Evolutionary conservation across 768 basidiomycete genomes (phyloP).

Genomic region (Hericium alpestre): DNA sequence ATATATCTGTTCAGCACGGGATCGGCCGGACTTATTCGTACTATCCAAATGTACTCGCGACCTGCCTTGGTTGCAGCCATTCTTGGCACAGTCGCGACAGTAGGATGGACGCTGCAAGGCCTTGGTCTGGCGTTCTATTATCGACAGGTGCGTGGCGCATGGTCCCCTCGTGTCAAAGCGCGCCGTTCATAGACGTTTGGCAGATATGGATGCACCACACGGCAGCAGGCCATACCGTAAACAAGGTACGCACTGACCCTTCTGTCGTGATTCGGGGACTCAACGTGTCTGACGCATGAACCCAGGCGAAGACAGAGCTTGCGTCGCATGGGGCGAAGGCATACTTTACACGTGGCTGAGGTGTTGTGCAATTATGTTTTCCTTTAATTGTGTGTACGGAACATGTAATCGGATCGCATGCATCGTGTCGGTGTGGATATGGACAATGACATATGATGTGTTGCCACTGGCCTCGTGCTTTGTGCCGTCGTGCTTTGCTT

Average conservation of each 20-base stretch:
- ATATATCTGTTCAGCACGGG: constrained; percentile 54
- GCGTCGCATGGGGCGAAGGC: constrained; percentile 78
- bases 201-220: constrained; percentile 73
- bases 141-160: constrained; percentile 44
- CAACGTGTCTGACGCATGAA: neutral
- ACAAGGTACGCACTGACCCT: constrained; percentile 45
- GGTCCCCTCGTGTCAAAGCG: constrained; percentile 6
- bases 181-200: constrained; percentile 1
- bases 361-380: constrained; percentile 4
- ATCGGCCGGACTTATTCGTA: constrained; percentile 90
- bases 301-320: constrained; percentile 73
- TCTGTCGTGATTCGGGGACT: constrained; percentile 2
- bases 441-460: neutral
- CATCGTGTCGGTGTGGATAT: neutral
- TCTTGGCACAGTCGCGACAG: constrained; percentile 68
- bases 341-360: constrained; percentile 78
- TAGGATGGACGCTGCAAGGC: constrained; percentile 84
- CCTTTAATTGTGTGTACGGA: constrained; percentile 1
- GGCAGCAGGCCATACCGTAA: constrained; percentile 79
- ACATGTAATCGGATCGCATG: neutral
- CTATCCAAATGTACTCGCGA: constrained; percentile 66
- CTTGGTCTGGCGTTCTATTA: constrained; percentile 74
- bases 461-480: neutral
- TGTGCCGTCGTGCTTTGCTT: neutral
- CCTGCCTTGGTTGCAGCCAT: constrained; percentile 72